A percentile compares a stretch with the other conserved stretches of the same genome.
Conservation (phyloP, 768 basidiomycete species). For the Tylopilus felleus region DNA sequence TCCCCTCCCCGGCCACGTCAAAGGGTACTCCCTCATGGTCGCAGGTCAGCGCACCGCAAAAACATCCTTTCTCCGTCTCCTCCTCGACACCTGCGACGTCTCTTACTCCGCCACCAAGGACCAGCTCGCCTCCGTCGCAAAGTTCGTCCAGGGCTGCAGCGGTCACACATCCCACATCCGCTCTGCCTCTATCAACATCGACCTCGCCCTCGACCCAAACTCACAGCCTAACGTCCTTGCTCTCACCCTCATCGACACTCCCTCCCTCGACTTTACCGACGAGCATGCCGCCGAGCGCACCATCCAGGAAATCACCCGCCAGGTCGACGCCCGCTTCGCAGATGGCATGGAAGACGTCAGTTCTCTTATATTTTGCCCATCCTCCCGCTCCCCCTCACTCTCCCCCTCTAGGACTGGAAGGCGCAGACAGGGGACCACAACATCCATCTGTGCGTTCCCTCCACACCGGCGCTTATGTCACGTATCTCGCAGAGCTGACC, state of each 20-base stretch:
- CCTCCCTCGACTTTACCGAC: slow-evolving; percentile 72
- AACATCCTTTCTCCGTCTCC: slow-evolving; percentile 81
- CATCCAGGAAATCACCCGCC: slow-evolving; percentile 63
- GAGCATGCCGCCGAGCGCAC: slow-evolving; percentile 60
- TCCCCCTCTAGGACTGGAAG: slow-evolving; percentile 58
- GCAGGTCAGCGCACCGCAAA: slow-evolving; percentile 83
- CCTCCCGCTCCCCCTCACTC: slow-evolving; percentile 18
- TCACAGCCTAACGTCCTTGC: slow-evolving; percentile 48
- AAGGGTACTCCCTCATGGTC: slow-evolving; percentile 68
- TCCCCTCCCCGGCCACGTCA: slow-evolving; percentile 25
- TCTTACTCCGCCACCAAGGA: slow-evolving; percentile 61
- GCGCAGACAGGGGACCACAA: slow-evolving; percentile 69
- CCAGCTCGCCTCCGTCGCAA: slow-evolving; percentile 76
- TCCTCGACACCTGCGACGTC: slow-evolving; percentile 77
- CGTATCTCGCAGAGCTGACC: slow-evolving; percentile 19
- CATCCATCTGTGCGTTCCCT: slow-evolving; percentile 66
- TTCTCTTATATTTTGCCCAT: slow-evolving; percentile 27
- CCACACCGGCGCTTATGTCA: slow-evolving; percentile 30
- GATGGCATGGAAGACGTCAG: slow-evolving; percentile 79
- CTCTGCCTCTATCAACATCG: slow-evolving; percentile 68
- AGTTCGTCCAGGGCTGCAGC: slow-evolving; percentile 74
- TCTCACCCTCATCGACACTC: slow-evolving; percentile 78
- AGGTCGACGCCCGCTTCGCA: slow-evolving; percentile 68
- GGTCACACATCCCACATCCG: slow-evolving; percentile 72
- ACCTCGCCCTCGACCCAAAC: slow-evolving; percentile 49